phyloP scores from a whole-genome alignment of 352 stramenopile species.

The Nothophytophthora sp. region DNA sequence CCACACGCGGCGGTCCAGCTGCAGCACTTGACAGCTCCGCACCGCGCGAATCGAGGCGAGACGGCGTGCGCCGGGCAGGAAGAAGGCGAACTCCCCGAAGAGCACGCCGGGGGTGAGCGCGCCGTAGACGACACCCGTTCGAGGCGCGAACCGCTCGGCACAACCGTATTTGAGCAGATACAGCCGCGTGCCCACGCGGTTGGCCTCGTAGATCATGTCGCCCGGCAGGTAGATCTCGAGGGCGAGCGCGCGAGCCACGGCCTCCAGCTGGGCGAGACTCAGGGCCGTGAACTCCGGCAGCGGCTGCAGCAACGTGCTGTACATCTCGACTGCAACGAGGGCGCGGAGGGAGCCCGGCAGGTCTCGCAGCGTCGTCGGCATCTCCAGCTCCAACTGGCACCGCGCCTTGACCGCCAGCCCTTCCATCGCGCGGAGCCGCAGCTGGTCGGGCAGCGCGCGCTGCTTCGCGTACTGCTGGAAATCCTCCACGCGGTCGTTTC shows the following conservation, averaged over 20 bases:
- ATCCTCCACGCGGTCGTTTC: conserved; percentile 49
- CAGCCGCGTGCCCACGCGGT: conserved; percentile 37
- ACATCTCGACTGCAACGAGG: conserved; percentile 61
- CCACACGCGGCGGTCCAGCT: conserved; percentile 55
- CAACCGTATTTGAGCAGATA: conserved; percentile 53
- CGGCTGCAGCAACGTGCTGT: conserved; percentile 29
- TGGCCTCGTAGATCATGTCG: conserved; percentile 60
- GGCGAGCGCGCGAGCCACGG: conserved; percentile 41
- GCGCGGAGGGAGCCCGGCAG: conserved; percentile 37
- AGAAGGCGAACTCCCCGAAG: conserved; percentile 72
- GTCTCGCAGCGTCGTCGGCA: conserved; percentile 44
- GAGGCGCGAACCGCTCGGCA: conserved; percentile 44
- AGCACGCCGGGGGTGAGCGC: conserved; percentile 30
- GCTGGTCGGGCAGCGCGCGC: conserved; percentile 33
- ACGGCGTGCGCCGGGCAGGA: conserved; percentile 42
- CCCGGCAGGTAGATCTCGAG: conserved; percentile 68
- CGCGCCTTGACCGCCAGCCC: conserved; percentile 57
- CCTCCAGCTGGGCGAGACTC: conserved; percentile 47
- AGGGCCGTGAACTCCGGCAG: conserved; percentile 41
- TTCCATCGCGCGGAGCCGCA: conserved; percentile 52
- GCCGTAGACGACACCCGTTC: conserved; percentile 40
- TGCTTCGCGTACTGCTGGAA: conserved; percentile 76
- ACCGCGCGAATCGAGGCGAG: conserved; percentile 50
- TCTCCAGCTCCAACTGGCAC: conserved; percentile 40
- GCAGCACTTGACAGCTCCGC: conserved; percentile 62